Evolutionary conservation across 352 stramenopile species (phyloP).

Genomic region (Phytophthora cactorum): DNA sequence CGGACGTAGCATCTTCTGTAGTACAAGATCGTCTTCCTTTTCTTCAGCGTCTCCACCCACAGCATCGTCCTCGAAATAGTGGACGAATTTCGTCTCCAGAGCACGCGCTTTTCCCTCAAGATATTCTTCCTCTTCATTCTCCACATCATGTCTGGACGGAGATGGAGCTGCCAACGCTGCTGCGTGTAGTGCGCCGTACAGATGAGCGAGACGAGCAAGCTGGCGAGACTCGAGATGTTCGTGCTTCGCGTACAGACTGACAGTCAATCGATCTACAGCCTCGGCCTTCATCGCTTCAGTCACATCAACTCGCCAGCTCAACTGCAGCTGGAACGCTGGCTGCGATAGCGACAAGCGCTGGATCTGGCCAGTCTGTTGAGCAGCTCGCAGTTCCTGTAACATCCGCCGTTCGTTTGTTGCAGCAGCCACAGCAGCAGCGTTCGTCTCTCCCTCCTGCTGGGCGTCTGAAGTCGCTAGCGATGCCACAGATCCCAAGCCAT

Average conservation of each 20-base stretch:
- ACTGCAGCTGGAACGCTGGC: conserved; percentile 56
- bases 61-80: conserved; percentile 69
- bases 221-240: conserved; percentile 62
- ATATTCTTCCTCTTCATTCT: conserved; percentile 20
- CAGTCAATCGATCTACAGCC: conserved; percentile 44
- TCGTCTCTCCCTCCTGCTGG: conserved; percentile 25
- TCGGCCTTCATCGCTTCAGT: conserved; percentile 11
- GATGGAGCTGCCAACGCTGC: conserved; percentile 39
- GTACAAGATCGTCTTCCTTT: conserved; percentile 37
- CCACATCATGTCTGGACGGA: conserved; percentile 8
- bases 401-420: conserved; percentile 46
- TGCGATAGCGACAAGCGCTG: conserved; percentile 63
- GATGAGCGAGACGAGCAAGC: conserved; percentile 55
- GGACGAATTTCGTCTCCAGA: conserved; percentile 56
- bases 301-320: conserved; percentile 35
- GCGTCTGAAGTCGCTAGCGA: conserved; percentile 13
- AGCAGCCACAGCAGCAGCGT: conserved; percentile 32
- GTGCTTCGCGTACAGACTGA: conserved; percentile 67
- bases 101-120: conserved; percentile 38
- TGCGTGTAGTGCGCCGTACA: conserved; percentile 60
- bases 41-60: conserved; percentile 1
- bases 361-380: conserved; percentile 61
- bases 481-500: not conserved
- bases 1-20: conserved; percentile 54
- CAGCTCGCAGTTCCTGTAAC: conserved; percentile 56